phyloP scores from a whole-genome alignment of 495 filamentous ascomycete species.

The Peziza echinospora region DNA sequence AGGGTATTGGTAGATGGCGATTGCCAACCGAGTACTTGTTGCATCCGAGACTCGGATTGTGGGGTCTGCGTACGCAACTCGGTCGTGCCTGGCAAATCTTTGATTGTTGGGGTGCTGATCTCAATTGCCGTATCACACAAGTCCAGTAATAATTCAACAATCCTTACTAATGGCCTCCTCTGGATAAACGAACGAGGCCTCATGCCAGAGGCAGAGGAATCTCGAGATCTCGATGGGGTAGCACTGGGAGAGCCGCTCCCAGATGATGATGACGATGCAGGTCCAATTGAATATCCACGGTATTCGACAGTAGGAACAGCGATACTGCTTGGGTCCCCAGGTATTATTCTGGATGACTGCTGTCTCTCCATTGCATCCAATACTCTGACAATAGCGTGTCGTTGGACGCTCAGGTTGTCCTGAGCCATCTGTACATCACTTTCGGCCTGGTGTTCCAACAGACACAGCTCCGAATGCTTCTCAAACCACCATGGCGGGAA shows the following conservation, averaged over 20 bases:
- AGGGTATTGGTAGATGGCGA: constrained; percentile 73
- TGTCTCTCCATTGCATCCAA: constrained; percentile 77
- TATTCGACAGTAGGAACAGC: constrained; percentile 40
- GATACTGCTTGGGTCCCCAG: constrained; percentile 27
- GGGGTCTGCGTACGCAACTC: constrained; percentile 76
- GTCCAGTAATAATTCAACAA: constrained; percentile 85
- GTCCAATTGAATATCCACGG: constrained; percentile 72
- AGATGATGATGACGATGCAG: constrained; percentile 44
- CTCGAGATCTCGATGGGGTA: constrained; percentile 48
- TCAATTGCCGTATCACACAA: constrained; percentile 89
- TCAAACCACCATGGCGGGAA: constrained; percentile 99
- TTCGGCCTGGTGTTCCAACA: constrained; percentile 88
- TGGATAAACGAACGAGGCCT: constrained; percentile 67
- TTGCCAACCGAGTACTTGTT: constrained; percentile 87
- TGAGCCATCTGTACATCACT: constrained; percentile 94
- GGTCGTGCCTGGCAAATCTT: constrained; percentile 43
- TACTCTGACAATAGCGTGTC: constrained; percentile 86
- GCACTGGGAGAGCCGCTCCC: constrained; percentile 46
- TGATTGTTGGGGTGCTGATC: constrained; percentile 80
- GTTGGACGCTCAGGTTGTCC: constrained; percentile 79
- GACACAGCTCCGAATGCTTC: constrained; percentile 88
- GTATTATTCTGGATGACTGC: constrained; percentile 38
- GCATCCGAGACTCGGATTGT: constrained; percentile 77
- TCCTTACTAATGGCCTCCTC: constrained; percentile 66
- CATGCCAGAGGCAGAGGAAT: constrained; percentile 53